Percentiles rank a stretch among this genome's conserved stretches.
These are phyloP conservation scores for Kernera saxatilis DNA, from an alignment of 345 rosid genomes.

Conservation along the genomic window DNA sequence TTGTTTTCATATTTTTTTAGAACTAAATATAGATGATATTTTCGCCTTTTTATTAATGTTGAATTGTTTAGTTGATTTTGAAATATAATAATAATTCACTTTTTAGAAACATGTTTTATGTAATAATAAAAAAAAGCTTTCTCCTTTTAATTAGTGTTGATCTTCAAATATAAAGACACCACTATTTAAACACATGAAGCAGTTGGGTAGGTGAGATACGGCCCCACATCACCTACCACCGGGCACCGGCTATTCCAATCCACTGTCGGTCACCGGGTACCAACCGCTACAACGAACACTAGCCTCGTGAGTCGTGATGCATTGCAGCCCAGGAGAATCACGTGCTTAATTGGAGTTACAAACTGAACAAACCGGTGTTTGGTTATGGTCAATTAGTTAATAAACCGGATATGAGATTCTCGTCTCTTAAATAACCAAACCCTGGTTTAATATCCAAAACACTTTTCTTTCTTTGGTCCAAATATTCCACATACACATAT, in stretches of 20 bases:
- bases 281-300: neutral
- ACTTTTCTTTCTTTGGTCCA: neutral
- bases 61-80: neutral
- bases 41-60: neutral
- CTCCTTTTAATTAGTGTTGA: too few relatives aligned
- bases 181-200: too few relatives aligned
- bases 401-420: too few relatives aligned
- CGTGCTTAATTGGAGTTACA: conserved; percentile 6
- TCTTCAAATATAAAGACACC: too few relatives aligned
- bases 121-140: too few relatives aligned
- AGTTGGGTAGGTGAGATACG: conserved; percentile 9
- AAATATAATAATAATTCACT: neutral
- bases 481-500: neutral
- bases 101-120: neutral
- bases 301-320: neutral
- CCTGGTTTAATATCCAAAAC: neutral
- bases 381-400: neutral
- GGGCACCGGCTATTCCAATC: neutral
- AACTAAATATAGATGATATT: neutral
- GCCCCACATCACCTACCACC: conserved; percentile 19
- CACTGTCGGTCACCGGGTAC: neutral
- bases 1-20: too few relatives aligned
- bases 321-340: neutral
- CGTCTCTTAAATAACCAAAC: neutral
- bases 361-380: conserved; percentile 7